Conservation (phyloP, 805 yeast species). For the Ogataea neopini region DNA sequence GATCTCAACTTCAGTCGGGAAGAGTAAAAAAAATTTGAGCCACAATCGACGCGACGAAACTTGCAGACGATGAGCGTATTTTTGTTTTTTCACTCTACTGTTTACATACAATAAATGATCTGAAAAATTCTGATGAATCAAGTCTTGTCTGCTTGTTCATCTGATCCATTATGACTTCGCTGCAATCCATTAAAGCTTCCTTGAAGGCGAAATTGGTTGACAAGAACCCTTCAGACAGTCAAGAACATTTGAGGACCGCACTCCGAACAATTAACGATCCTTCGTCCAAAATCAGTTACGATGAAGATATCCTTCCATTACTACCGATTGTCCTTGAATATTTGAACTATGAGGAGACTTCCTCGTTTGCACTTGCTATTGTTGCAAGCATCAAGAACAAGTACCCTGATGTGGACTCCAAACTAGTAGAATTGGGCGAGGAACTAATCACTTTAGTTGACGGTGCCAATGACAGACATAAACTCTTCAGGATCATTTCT, state of each 20-base stretch:
- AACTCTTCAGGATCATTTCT: conserved; percentile 19
- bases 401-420: not conserved
- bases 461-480: conserved; percentile 12
- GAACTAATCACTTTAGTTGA: conserved; percentile 17
- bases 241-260: not conserved
- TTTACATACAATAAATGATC: too few species aligned
- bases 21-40: not conserved
- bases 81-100: too few species aligned
- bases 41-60: too few species aligned
- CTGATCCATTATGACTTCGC: not conserved
- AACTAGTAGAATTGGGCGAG: conserved; percentile 18
- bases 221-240: not conserved
- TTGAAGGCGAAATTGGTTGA: not conserved
- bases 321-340: conserved; percentile 1
- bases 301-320: not conserved
- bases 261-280: conserved; percentile 6
- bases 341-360: conserved; percentile 2
- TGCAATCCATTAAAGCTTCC: not conserved
- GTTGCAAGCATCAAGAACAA: conserved; percentile 3
- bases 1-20: too few species aligned
- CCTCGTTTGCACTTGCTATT: conserved; percentile 3
- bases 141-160: too few species aligned
- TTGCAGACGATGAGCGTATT: too few species aligned
- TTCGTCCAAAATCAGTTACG: not conserved
- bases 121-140: too few species aligned